phyloP scores from a whole-genome alignment of 768 basidiomycete species.

The Nidularia sp. region DNA sequence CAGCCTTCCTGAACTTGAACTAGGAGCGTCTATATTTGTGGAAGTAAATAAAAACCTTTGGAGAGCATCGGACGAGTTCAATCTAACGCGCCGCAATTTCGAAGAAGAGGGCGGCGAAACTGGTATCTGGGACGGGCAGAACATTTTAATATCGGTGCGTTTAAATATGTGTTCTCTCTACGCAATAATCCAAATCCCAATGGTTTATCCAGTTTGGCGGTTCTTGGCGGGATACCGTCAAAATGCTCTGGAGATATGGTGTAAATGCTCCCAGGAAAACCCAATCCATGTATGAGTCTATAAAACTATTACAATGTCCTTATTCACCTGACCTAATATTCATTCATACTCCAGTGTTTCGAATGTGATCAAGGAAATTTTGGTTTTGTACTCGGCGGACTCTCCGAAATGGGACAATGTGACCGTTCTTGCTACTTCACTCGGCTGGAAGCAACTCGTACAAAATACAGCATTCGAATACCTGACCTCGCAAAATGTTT shows the following conservation, averaged over 20 bases:
- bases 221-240: slow-evolving; percentile 71
- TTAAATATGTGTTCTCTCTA: not conserved
- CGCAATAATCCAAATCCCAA: not conserved
- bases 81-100: slow-evolving; percentile 52
- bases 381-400: slow-evolving; percentile 49
- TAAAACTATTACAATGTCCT: not conserved
- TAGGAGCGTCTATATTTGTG: slow-evolving; percentile 90
- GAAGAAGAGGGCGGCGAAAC: slow-evolving; percentile 44
- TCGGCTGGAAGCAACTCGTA: slow-evolving; percentile 47
- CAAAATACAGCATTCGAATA: slow-evolving; percentile 55
- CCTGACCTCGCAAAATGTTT: slow-evolving; percentile 50
- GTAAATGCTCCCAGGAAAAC: slow-evolving; percentile 53
- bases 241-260: slow-evolving; percentile 78
- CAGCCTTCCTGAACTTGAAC: slow-evolving; percentile 62
- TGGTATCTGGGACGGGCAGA: slow-evolving; percentile 82
- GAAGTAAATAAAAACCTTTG: slow-evolving; percentile 61
- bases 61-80: slow-evolving; percentile 81
- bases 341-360: slow-evolving; percentile 40
- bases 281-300: slow-evolving; percentile 39
- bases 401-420: slow-evolving; percentile 64
- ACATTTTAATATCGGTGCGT: slow-evolving; percentile 59
- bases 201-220: slow-evolving; percentile 33
- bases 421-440: slow-evolving; percentile 42
- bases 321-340: not conserved
- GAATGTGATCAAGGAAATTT: slow-evolving; percentile 45